Evolutionary conservation across 768 basidiomycete genomes (phyloP), one percentile per base, ranked within the genome.

Genomic region (Boletus pseudo-olivaceus): DNA sequence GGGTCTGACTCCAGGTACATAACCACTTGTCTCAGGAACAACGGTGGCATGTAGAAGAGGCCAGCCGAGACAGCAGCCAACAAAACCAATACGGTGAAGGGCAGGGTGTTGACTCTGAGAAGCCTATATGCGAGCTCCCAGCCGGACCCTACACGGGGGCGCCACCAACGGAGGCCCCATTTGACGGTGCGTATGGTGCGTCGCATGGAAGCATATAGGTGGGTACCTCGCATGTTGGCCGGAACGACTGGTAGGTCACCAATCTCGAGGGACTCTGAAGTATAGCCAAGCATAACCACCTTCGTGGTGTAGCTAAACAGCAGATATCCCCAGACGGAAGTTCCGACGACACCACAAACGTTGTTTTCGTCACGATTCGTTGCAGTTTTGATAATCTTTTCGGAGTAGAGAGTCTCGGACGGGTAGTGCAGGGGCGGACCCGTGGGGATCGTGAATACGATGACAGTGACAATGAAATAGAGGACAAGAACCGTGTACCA

Each of bases 301-400:
- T 87, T 85, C 1, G 92, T 94, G 35, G 88, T 91, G 67, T 93
- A 94, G 15, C 84, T 84, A 70, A 97, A 97, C n/a, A 93, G 71
- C 6, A 97, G 70, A 47, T 75, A 58, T 38, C 48, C 50, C 60
- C 65, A 71, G 20, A 79, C 70, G 3, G 75, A 73, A 23, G 83
- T 77, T 53, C 77, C 85, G 78, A 63, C 54, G 34, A 54, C 32
- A 40, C 87, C 88, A 46, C 82, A 85, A 17, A 95, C 90, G 62
- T 95, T 96, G 56, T 86, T 79, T 37, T 78, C 70, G n/a, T 81
- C 79, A n/a, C 68, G 69, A 53, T 85, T 88, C 7, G 86, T 87
- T 38, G 78, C 76, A 4, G 75, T 67, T 51, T 77, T 73, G 34
- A 89, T 74, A 0, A 76, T 81, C 70, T 90, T 91, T 46, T 85